Percentiles rank a stretch among this genome's conserved stretches.
These are phyloP conservation scores for Bruguiera parviflora DNA, from an alignment of 345 rosid species.

Conservation along the genomic window DNA sequence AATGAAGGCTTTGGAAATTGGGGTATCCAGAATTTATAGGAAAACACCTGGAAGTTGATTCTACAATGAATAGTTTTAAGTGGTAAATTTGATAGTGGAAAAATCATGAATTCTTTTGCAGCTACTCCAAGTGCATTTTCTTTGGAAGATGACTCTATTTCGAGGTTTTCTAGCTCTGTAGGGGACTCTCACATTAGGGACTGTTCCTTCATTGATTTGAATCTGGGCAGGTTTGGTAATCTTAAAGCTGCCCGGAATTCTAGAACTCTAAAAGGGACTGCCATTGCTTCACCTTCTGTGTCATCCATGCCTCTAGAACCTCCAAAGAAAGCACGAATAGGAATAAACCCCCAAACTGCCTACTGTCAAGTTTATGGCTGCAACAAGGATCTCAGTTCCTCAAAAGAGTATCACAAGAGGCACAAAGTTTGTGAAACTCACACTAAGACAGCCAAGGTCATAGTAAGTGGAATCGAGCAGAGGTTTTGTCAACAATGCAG, in stretches of 20 bases:
- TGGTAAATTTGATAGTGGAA: slow-evolving; percentile 21
- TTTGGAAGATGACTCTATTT: slow-evolving; percentile 37
- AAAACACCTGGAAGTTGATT: slow-evolving; percentile 23
- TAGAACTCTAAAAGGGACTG: slow-evolving; percentile 8
- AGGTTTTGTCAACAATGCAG: slow-evolving; percentile 69
- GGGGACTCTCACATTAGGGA: slow-evolving; percentile 38
- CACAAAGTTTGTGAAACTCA: slow-evolving; percentile 59
- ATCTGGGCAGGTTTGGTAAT: slow-evolving; percentile 57
- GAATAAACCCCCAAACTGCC: slow-evolving; percentile 28
- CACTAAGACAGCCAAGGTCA: slow-evolving; percentile 51
- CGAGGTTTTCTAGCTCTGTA: slow-evolving; percentile 40
- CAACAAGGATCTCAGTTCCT: slow-evolving; percentile 48
- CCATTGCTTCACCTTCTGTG: slow-evolving; percentile 8
- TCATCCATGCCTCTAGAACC: slow-evolving; percentile 14
- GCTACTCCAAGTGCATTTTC: slow-evolving; percentile 26
- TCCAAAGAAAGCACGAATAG: slow-evolving; percentile 11
- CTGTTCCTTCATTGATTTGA: slow-evolving; percentile 59
- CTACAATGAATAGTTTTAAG: slow-evolving; percentile 27
- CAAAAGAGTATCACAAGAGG: slow-evolving; percentile 57
- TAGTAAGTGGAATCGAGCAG: slow-evolving; percentile 51
- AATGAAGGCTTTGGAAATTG: slow-evolving; percentile 29
- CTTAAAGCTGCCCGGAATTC: slow-evolving; percentile 27
- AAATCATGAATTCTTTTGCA: slow-evolving; percentile 24
- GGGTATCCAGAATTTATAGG: slow-evolving; percentile 32
- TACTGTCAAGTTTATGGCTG: slow-evolving; percentile 57